Evolutionary conservation across 225 moss, liverwort and hornwort species (phyloP), one percentile per base, ranked within the genome.

Genomic region (Takakia lepidozioides): DNA sequence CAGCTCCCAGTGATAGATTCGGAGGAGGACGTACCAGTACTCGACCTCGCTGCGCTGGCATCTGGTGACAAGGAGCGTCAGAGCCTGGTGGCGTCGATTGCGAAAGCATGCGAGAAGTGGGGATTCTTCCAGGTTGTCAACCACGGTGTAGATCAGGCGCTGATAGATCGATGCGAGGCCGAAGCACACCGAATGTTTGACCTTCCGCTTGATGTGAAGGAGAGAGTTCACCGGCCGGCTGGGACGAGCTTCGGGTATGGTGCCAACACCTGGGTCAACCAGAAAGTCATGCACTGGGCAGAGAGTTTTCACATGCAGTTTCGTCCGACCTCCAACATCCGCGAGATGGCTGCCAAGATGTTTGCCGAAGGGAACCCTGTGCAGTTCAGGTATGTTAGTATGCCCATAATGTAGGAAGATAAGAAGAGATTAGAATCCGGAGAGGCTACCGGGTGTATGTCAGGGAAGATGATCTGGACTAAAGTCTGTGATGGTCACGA

Each of bases 51-150:
- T 3, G 20, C 57, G 2, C 46, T 80, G 1, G 46, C 30, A 25
- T 30, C 60, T 8, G 46, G 21, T 10, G 60, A 75, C 27, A 46
- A 46, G 3, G 54, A 42, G 19, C 49, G 71, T 1, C 37, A 29
- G 0, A 17, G 46, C 0, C 52, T 72, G 8, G 75, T 81, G 34
- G 27, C 64, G 5, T 38, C 61, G 43, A 59, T 81, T 29, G 75
- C 80, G 13, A 39, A 51, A 8, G 71, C 75, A 2, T 81, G 80
- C 58, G 71, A 71, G 58, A 61, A 55, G 29, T 71, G 67, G 58
- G 93, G 88, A 1, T 93, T 88, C 65, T 88, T 93, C 64, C 93
- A 93, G 45, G 78, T 93, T 13, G 61, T 93, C 32, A 73, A 87
- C 48, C 93, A 93, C 40, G 75, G 78, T 5, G 65, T 93, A 30